A percentile compares a stretch with the other conserved stretches of the same genome.
Conservation (phyloP, 257 asterid species). For the Jacaranda mimosifolia region DNA sequence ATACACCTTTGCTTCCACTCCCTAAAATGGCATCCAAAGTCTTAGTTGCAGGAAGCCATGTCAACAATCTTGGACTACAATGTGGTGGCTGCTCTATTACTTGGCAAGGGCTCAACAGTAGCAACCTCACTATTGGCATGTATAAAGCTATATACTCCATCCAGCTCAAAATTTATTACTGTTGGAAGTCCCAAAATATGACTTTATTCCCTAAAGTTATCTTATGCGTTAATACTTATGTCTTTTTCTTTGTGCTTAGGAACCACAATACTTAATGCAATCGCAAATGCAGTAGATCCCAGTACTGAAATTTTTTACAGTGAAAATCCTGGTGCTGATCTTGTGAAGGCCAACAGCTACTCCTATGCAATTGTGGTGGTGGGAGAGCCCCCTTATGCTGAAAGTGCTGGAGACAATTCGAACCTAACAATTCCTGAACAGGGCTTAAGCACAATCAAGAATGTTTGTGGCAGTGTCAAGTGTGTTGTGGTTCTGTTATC, state of each 20-base stretch:
- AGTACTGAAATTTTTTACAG: conserved; percentile 49
- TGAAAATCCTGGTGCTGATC: conserved; percentile 36
- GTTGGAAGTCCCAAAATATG: too few species aligned
- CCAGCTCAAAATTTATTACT: too few species aligned
- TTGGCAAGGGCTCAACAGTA: conserved; percentile 62
- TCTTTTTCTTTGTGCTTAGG: conserved; percentile 37
- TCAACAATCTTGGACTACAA: conserved; percentile 43
- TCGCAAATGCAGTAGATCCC: conserved; percentile 45
- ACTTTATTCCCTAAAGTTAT: too few species aligned
- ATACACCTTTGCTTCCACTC: conserved; percentile 36
- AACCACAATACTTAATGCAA: conserved; percentile 56
- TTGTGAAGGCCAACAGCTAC: conserved; percentile 36
- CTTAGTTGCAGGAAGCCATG: conserved; percentile 46
- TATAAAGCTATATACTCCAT: too few species aligned
- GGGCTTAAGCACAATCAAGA: conserved; percentile 44
- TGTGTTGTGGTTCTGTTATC: conserved; percentile 62
- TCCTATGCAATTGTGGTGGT: conserved; percentile 60
- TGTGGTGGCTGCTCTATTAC: conserved; percentile 50
- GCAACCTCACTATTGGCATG: conserved; percentile 35
- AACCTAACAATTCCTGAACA: conserved; percentile 51
- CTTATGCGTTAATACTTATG: too few species aligned
- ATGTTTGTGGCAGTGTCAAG: conserved; percentile 47
- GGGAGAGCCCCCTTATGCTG: conserved; percentile 67
- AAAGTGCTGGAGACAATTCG: conserved; percentile 50
- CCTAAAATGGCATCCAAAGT: conserved; percentile 35